A percentile compares a stretch with the other conserved stretches of the same genome.
phyloP scores from a whole-genome alignment of 176 grass and related monocot genomes.

The Carex scoparia region DNA sequence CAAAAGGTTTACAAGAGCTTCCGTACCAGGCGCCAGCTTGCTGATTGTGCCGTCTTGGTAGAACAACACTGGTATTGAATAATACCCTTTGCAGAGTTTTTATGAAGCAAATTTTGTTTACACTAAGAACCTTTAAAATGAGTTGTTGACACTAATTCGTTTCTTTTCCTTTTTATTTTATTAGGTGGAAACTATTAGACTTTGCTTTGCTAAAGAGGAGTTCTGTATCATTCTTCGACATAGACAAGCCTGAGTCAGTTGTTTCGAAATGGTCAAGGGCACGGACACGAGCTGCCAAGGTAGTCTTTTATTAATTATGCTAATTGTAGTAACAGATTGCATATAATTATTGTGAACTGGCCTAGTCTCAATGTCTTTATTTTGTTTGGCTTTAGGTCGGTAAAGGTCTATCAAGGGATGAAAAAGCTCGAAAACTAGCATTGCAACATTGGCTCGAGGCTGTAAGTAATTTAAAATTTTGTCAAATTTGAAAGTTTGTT shows the following conservation, averaged over 20 bases:
- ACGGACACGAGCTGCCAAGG: conserved; percentile 74
- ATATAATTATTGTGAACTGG: not conserved
- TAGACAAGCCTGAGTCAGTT: conserved; percentile 57
- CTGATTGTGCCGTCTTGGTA: conserved; percentile 82
- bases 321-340: not conserved
- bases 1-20: conserved; percentile 95
- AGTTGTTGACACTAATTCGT: not conserved
- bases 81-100: not conserved
- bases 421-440: conserved; percentile 84
- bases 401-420: conserved; percentile 85
- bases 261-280: conserved; percentile 83
- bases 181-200: conserved; percentile 89
- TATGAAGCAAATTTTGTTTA: not conserved
- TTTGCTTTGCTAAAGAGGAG: conserved; percentile 72
- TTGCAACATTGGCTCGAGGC: conserved; percentile 98
- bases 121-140: not conserved
- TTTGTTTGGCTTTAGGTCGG: conserved; percentile 57
- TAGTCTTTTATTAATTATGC: conserved; percentile 21
- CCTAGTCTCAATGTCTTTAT: not conserved
- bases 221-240: conserved; percentile 82
- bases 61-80: conserved; percentile 75
- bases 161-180: conserved; percentile 6
- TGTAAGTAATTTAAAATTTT: conserved; percentile 33
- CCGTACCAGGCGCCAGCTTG: conserved; percentile 73
- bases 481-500: not conserved